Evolutionary conservation across 768 basidiomycete species (phyloP), one percentile per base, ranked within the genome.

Genomic region (Mycena floridula): DNA sequence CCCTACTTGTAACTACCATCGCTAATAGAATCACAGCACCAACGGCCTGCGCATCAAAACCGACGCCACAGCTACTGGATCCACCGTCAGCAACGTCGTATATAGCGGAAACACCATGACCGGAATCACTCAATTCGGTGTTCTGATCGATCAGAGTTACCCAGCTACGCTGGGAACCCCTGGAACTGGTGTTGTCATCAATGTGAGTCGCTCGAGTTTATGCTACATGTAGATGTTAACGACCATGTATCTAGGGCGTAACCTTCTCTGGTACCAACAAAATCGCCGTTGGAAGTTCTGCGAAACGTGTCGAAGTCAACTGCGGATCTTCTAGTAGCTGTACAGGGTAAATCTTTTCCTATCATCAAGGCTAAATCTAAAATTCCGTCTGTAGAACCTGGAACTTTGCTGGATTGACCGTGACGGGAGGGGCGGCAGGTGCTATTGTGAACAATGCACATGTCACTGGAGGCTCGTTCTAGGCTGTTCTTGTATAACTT

Each of bases 21-120:
- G 32, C 27, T 37, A 25, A 23, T 11, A n/a, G n/a, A n/a, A n/a
- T n/a, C 28, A 48, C 32, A 52, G 54, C 30, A 40, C 45, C 23
- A 54, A 56, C 42, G 50, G 54, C 11, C 41, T 56, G 13, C 53
- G 54, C 22, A 53, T 53, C 40, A 54, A 55, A 35, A 54, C 54
- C 2, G 48, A 51, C 22, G 50, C 53, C 12, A 45, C 46, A 4
- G 52, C 49, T 2, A 40, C 40, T 3, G 49, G 44, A 2, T 54
- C 54, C 15, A 43, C 38, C 23, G 54, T 56, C 46, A 52, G 32
- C 38, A 23, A 26, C 23, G 47, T 56, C 25, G 42, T 43, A 12
- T 56, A 56, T 46, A 38, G 44, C 23, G 46, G 49, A 42, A 56
- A 56, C 46, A 54, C 44, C 26, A 42, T 48, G 2, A 54, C 54